Evolutionary conservation across 352 stramenopile genomes (phyloP).

Genomic region (Phytophthora melonis): DNA sequence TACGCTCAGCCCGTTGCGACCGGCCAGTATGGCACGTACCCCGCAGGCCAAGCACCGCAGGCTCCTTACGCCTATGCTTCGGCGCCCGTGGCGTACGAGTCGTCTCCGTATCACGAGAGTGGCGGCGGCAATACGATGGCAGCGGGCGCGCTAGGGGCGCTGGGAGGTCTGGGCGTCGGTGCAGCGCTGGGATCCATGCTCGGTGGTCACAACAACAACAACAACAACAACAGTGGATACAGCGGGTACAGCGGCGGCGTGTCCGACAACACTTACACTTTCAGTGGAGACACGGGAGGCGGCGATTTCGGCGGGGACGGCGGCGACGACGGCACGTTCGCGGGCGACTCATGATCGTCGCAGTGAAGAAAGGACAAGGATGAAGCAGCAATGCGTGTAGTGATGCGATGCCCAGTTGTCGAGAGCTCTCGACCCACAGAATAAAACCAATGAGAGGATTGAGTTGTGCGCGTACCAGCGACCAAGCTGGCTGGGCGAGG

Average conservation of each 20-base stretch:
- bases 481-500: no score
- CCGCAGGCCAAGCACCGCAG: slow-evolving; percentile 39
- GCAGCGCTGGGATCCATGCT: slow-evolving; percentile 59
- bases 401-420: no score
- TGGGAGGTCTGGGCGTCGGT: slow-evolving; percentile 59
- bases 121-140: slow-evolving; percentile 21
- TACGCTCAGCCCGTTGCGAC: slow-evolving; percentile 48
- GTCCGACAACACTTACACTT: slow-evolving; percentile 53
- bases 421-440: no score
- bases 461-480: no score
- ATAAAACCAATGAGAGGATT: no score
- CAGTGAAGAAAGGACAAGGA: slow-evolving; percentile 5
- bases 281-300: slow-evolving; percentile 64
- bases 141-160: slow-evolving; percentile 54
- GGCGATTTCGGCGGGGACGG: slow-evolving; percentile 43
- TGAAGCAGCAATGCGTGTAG: no score
- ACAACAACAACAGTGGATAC: slow-evolving; percentile 33
- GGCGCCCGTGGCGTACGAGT: slow-evolving; percentile 42
- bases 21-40: slow-evolving; percentile 55
- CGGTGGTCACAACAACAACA: slow-evolving; percentile 30
- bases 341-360: slow-evolving; percentile 54
- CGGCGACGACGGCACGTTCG: slow-evolving; percentile 53
- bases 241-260: slow-evolving; percentile 49
- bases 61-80: slow-evolving; percentile 65
- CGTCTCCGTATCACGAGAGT: slow-evolving; percentile 22